Conservation (phyloP, 2,329 filamentous ascomycete genomes). For the Ramularia collo-cygni region DNA sequence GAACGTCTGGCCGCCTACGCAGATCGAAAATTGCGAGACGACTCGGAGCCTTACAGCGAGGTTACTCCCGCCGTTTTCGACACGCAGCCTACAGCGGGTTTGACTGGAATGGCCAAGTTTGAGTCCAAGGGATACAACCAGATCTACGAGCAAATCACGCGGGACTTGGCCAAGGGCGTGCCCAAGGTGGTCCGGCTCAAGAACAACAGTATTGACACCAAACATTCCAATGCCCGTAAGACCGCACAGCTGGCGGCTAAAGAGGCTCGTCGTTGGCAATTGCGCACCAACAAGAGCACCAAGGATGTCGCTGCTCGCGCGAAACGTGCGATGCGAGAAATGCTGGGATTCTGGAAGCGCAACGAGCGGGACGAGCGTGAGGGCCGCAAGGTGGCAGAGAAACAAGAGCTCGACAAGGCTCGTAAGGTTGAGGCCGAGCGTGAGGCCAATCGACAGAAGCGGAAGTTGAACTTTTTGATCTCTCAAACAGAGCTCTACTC, state of each 20-base stretch:
- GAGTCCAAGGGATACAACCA: slow-evolving; percentile 68
- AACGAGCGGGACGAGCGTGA: slow-evolving; percentile 97
- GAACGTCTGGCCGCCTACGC: slow-evolving; percentile 38
- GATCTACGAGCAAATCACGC: slow-evolving; percentile 96
- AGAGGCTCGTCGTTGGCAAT: slow-evolving; percentile 94
- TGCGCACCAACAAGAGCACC: slow-evolving; percentile 95
- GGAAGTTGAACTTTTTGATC: slow-evolving; percentile 98
- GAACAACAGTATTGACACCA: slow-evolving; percentile 74
- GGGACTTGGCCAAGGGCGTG: slow-evolving; percentile 87
- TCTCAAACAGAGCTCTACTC: slow-evolving; percentile 98
- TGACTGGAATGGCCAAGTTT: slow-evolving; percentile 29
- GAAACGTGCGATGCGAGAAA: slow-evolving; percentile 97
- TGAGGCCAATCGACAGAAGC: slow-evolving; percentile 93
- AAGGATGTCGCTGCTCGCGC: slow-evolving; percentile 96
- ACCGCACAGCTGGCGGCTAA: slow-evolving; percentile 95
- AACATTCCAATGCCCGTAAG: slow-evolving; percentile 94
- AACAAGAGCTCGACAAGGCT: slow-evolving; percentile 91
- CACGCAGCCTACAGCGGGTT: slow-evolving; percentile 25
- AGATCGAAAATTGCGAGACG: slow-evolving; percentile 31
- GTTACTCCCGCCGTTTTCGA: slow-evolving; percentile 23
- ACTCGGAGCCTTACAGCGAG: slow-evolving; percentile 54
- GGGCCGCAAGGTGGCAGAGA: slow-evolving; percentile 85
- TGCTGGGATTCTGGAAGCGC: slow-evolving; percentile 99
- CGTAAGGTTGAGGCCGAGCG: slow-evolving; percentile 96
- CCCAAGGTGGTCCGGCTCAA: slow-evolving; percentile 89